phyloP scores from a whole-genome alignment of 1,139 yeast genomes.

The Nakaseomyces uthaithaninus region DNA sequence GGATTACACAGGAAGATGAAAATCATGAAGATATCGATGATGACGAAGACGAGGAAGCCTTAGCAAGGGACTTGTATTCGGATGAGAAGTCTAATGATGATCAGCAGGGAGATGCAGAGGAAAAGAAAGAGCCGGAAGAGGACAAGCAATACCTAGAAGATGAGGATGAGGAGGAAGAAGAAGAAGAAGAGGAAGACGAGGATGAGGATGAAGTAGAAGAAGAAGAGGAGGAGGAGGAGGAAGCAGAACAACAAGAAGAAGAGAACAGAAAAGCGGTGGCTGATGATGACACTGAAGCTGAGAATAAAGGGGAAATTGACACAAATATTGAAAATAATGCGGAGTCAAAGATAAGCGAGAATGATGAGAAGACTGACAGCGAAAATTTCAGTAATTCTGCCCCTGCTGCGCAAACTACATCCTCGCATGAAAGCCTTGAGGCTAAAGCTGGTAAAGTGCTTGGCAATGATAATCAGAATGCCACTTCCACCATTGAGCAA shows the following conservation, averaged over 20 bases:
- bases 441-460: neutral
- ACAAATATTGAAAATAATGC: slow-evolving; percentile 12
- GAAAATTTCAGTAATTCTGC: slow-evolving; percentile 9
- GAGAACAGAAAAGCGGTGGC: neutral
- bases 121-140: slow-evolving; percentile 18
- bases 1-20: slow-evolving; percentile 7
- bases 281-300: neutral
- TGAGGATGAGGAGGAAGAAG: slow-evolving; percentile 19
- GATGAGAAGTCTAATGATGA: slow-evolving; percentile 11
- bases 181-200: slow-evolving; percentile 16
- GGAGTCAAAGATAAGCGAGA: slow-evolving; percentile 8
- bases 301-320: slow-evolving; percentile 10
- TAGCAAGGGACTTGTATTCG: slow-evolving; percentile 6
- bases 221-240: slow-evolving; percentile 13
- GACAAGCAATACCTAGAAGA: slow-evolving; percentile 19
- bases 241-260: slow-evolving; percentile 7
- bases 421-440: slow-evolving; percentile 4
- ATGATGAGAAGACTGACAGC: slow-evolving; percentile 11
- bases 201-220: slow-evolving; percentile 16
- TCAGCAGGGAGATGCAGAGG: slow-evolving; percentile 16
- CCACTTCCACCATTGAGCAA: neutral
- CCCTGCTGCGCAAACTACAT: neutral
- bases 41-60: slow-evolving; percentile 14
- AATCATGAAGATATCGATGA: slow-evolving; percentile 16
- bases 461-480: neutral